phyloP scores from a whole-genome alignment of 768 basidiomycete species.

The Mycena olivaceomarginata region DNA sequence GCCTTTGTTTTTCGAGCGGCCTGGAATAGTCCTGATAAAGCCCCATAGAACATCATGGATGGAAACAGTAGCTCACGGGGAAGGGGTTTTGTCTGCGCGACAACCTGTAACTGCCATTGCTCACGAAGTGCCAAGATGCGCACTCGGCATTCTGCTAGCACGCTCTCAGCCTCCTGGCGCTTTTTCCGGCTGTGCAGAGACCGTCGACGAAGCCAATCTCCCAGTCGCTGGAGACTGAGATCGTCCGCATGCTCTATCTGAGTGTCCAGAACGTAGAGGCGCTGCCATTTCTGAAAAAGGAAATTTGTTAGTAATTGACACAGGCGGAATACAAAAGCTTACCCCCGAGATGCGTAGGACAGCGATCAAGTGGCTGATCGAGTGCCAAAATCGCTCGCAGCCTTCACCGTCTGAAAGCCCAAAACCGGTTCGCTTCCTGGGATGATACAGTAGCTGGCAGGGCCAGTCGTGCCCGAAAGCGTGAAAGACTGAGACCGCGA shows the following conservation, averaged over 20 bases:
- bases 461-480: too few species aligned
- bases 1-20: not conserved
- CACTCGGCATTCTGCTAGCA: slow-evolving; percentile 1
- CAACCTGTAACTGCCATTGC: slow-evolving; percentile 9
- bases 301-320: slow-evolving; percentile 1
- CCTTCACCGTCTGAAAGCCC: too few species aligned
- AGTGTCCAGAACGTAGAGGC: not conserved
- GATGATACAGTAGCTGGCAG: too few species aligned
- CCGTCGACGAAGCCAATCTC: slow-evolving; percentile 10
- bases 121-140: not conserved
- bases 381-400: too few species aligned
- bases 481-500: not conserved
- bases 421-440: too few species aligned
- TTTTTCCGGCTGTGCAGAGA: slow-evolving; percentile 16
- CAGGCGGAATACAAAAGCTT: slow-evolving; percentile 2
- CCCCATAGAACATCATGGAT: not conserved
- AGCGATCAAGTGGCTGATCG: not conserved
- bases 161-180: slow-evolving; percentile 2
- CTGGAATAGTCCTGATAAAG: not conserved
- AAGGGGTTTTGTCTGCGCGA: not conserved
- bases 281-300: slow-evolving; percentile 7
- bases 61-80: not conserved
- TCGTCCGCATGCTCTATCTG: not conserved
- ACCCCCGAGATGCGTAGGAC: slow-evolving; percentile 11
- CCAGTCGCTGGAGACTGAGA: not conserved